Conservation (phyloP, 495 filamentous ascomycete genomes). For the Cenococcum geophilum region DNA sequence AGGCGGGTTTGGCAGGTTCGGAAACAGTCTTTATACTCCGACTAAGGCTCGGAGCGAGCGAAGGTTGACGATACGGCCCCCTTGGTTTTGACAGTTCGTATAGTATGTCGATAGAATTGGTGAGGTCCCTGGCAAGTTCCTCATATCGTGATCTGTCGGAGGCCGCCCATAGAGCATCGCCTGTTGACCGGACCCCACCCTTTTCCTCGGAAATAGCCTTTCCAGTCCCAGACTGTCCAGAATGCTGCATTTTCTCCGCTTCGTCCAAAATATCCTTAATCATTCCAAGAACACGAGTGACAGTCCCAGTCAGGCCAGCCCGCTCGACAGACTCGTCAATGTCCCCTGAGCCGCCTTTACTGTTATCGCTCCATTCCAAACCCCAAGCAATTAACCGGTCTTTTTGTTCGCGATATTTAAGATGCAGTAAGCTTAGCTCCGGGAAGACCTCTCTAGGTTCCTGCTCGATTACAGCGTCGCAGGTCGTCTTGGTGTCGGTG, state of each 20-base stretch:
- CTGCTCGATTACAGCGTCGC: constrained; percentile 71
- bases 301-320: constrained; percentile 79
- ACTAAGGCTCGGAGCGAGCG: constrained; percentile 41
- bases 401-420: constrained; percentile 60
- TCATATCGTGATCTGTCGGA: constrained; percentile 56
- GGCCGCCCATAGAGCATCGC: constrained; percentile 44
- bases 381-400: constrained; percentile 82
- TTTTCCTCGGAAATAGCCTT: constrained; percentile 31
- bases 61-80: constrained; percentile 33
- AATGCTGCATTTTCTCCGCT: constrained; percentile 64
- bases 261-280: constrained; percentile 84
- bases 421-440: constrained; percentile 51
- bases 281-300: constrained; percentile 79
- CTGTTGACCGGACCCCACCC: constrained; percentile 23
- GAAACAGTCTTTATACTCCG: constrained; percentile 41
- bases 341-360: constrained; percentile 58
- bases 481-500: constrained; percentile 84
- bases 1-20: constrained; percentile 32
- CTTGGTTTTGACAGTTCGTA: constrained; percentile 78
- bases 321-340: constrained; percentile 81
- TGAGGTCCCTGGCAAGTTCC: constrained; percentile 70
- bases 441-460: constrained; percentile 52
- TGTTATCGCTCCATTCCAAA: constrained; percentile 78
- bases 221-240: constrained; percentile 14
- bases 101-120: constrained; percentile 78